phyloP scores from a whole-genome alignment of 768 basidiomycete species.

The Hydnum rufescens region DNA sequence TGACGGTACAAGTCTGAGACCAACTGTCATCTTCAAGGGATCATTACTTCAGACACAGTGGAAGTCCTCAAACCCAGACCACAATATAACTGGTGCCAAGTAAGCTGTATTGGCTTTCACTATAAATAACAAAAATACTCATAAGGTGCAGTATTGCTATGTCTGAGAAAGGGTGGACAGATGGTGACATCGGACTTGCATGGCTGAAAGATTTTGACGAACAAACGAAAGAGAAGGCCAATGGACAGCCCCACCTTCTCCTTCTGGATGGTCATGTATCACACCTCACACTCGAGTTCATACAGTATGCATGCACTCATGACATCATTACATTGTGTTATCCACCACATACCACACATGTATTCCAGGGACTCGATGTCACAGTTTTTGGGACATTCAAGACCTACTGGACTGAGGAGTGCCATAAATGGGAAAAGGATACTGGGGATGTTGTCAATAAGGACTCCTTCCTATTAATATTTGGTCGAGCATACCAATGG shows the following conservation, averaged over 20 bases:
- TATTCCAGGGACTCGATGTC: too few species aligned
- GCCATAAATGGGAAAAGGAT: constrained; percentile 15
- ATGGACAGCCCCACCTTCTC: constrained; percentile 17
- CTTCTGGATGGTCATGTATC: constrained; percentile 29
- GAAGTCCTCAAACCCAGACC: neutral
- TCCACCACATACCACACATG: constrained; percentile 28
- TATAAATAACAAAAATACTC: neutral
- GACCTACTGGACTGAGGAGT: constrained; percentile 13
- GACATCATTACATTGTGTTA: constrained; percentile 26
- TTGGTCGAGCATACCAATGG: constrained; percentile 16
- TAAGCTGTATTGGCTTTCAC: neutral
- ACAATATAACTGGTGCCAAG: neutral
- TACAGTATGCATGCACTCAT: constrained; percentile 20
- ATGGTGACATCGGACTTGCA: neutral
- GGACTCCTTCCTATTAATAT: constrained; percentile 22
- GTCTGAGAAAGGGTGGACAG: constrained; percentile 1
- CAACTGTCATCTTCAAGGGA: constrained; percentile 6
- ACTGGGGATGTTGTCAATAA: constrained; percentile 17
- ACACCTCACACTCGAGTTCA: constrained; percentile 23
- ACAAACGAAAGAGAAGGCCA: constrained; percentile 21
- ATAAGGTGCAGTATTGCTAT: constrained; percentile 1
- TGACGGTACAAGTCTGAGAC: constrained; percentile 1
- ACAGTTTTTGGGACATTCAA: constrained; percentile 16
- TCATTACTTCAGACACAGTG: neutral
- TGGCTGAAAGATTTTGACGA: constrained; percentile 18